phyloP scores from a whole-genome alignment of 1,284 basidiomycete genomes.

The Rhizopogon parksii region DNA sequence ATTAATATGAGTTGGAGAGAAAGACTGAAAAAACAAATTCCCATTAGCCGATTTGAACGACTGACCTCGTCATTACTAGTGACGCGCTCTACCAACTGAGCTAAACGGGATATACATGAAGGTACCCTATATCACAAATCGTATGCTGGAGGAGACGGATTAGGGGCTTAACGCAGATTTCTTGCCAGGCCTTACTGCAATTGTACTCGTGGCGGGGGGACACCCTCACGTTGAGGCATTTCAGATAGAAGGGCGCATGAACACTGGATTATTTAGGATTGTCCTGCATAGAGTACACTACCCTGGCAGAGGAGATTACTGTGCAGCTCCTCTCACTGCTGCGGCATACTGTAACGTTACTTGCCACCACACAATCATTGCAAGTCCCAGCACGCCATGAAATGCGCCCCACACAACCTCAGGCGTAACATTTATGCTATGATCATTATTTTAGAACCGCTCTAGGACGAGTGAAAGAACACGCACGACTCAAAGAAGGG shows the following conservation, averaged over 20 bases:
- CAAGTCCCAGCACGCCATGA: constrained; percentile 62
- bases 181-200: too few relatives aligned
- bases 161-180: too few relatives aligned
- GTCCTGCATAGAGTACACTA: too few relatives aligned
- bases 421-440: constrained; percentile 55
- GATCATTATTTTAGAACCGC: neutral
- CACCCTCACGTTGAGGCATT: too few relatives aligned
- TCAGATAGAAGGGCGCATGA: too few relatives aligned
- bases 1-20: neutral
- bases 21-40: constrained; percentile 21
- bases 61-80: constrained; percentile 53
- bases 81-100: constrained; percentile 58
- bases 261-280: too few relatives aligned
- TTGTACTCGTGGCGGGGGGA: too few relatives aligned
- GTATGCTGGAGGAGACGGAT: too few relatives aligned
- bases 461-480: neutral
- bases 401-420: constrained; percentile 61
- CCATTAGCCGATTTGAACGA: constrained; percentile 47
- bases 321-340: constrained; percentile 30
- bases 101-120: constrained; percentile 33
- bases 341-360: constrained; percentile 49
- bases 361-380: constrained; percentile 73
- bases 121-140: too few relatives aligned
- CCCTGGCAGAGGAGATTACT: neutral
- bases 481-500: constrained; percentile 51